Conservation (phyloP, 106 monocot genomes). For the Cymbidium sinense region DNA sequence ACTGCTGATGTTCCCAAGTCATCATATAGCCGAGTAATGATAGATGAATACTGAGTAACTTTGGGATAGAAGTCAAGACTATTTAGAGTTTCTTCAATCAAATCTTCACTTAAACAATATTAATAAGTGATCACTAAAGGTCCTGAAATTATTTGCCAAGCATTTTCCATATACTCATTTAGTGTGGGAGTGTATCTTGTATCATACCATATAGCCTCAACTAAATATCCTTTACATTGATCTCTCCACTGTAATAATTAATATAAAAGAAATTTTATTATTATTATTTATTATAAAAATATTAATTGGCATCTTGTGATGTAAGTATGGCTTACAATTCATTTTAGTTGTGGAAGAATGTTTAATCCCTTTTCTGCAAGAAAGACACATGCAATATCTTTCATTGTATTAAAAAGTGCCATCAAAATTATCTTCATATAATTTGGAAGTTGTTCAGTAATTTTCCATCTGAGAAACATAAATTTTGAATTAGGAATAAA, state of each 20-base stretch:
- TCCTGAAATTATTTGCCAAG: neutral
- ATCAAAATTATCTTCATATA: neutral
- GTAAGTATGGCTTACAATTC: neutral
- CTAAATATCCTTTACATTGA: neutral
- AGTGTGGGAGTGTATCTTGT: neutral
- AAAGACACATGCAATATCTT: neutral
- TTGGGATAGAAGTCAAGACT: neutral
- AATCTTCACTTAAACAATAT: slow-evolving; percentile 1
- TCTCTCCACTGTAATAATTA: neutral
- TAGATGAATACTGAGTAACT: neutral
- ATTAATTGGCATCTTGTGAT: neutral
- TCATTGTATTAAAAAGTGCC: neutral
- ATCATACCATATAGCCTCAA: neutral
- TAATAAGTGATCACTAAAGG: neutral
- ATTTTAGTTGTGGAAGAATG: slow-evolving; percentile 2
- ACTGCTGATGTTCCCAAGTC: neutral
- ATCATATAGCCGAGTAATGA: neutral
- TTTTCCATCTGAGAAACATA: neutral
- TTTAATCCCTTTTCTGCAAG: neutral
- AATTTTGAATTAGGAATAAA: neutral
- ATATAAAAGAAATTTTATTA: neutral
- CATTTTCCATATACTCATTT: neutral
- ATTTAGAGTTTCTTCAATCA: neutral
- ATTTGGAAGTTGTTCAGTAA: neutral
- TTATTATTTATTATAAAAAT: neutral